phyloP scores from a whole-genome alignment of 352 stramenopile genomes.

The Phytophthora idaei region DNA sequence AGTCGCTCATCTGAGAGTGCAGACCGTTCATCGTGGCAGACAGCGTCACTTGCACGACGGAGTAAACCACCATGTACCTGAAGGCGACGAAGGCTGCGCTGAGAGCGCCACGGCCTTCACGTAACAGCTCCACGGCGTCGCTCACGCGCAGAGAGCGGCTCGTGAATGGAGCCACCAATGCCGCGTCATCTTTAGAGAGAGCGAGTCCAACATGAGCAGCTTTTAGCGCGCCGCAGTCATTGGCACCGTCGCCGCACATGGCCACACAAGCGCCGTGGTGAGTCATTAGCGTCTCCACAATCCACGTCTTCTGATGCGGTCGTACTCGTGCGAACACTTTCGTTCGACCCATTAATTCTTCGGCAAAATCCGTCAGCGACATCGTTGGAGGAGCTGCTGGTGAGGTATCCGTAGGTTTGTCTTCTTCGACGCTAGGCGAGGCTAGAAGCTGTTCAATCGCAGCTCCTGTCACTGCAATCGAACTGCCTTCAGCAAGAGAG shows the following conservation, averaged over 20 bases:
- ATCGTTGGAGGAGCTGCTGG: conserved; percentile 8
- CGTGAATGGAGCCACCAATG: conserved; percentile 91
- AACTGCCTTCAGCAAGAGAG: conserved; percentile 55
- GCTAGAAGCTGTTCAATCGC: conserved; percentile 55
- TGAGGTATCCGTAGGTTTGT: conserved; percentile 6
- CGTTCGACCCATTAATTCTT: conserved; percentile 56
- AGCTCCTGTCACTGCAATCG: conserved; percentile 69
- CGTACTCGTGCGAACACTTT: conserved; percentile 79
- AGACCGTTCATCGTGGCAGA: conserved; percentile 68
- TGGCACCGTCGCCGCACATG: conserved; percentile 81
- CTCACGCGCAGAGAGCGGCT: conserved; percentile 83
- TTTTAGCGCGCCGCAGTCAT: conserved; percentile 92
- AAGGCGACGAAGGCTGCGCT: conserved; percentile 90
- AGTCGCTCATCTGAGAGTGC: conserved; percentile 74
- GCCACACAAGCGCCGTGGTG: conserved; percentile 54
- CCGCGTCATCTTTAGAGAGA: conserved; percentile 89
- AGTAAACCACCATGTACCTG: conserved; percentile 94
- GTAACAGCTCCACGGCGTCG: conserved; percentile 84
- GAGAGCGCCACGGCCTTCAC: conserved; percentile 89
- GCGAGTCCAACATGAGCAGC: conserved; percentile 91
- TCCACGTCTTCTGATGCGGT: conserved; percentile 83
- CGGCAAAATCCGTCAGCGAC: conserved; percentile 45
- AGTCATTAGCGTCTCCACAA: conserved; percentile 72
- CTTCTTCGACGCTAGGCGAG: conserved; percentile 29
- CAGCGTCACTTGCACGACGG: conserved; percentile 85